phyloP scores from a whole-genome alignment of 352 stramenopile genomes.

The Phytophthora constricta region DNA sequence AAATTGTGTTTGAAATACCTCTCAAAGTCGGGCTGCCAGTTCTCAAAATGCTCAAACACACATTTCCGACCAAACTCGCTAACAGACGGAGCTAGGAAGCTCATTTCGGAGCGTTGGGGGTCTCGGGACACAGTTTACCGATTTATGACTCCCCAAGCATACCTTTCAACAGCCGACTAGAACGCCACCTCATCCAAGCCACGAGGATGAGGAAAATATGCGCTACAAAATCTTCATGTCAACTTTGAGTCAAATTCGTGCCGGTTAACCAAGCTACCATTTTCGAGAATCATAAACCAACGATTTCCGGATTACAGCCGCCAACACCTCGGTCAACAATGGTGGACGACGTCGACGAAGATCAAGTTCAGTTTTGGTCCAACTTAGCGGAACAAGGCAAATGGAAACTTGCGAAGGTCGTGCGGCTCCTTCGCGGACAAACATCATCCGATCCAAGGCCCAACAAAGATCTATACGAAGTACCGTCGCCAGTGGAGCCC shows the following conservation, averaged over 20 bases:
- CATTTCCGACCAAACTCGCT: conserved; percentile 13
- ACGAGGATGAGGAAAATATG: background rate
- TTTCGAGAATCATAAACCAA: conserved; percentile 1
- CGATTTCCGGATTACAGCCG: background rate
- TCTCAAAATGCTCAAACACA: conserved; percentile 5
- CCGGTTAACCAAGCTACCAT: conserved; percentile 6
- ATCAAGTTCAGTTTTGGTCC: conserved; percentile 9
- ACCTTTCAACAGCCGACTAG: background rate
- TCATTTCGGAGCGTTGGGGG: conserved; percentile 3
- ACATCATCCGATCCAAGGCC: conserved; percentile 5
- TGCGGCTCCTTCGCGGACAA: conserved; percentile 6
- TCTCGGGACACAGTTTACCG: background rate
- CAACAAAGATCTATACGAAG: conserved; percentile 15
- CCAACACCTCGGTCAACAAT: background rate
- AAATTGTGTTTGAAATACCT: conserved; percentile 17
- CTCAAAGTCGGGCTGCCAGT: conserved; percentile 1
- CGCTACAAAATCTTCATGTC: conserved; percentile 14
- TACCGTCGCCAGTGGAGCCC: background rate
- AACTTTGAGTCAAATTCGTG: conserved; percentile 10
- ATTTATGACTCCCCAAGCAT: conserved; percentile 11
- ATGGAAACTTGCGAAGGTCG: background rate
- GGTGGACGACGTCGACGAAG: background rate
- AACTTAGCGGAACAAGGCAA: background rate
- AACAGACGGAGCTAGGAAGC: background rate
- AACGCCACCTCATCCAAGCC: background rate